Conservation (phyloP, 805 yeast species). For the Isabelozyma rhagii region DNA sequence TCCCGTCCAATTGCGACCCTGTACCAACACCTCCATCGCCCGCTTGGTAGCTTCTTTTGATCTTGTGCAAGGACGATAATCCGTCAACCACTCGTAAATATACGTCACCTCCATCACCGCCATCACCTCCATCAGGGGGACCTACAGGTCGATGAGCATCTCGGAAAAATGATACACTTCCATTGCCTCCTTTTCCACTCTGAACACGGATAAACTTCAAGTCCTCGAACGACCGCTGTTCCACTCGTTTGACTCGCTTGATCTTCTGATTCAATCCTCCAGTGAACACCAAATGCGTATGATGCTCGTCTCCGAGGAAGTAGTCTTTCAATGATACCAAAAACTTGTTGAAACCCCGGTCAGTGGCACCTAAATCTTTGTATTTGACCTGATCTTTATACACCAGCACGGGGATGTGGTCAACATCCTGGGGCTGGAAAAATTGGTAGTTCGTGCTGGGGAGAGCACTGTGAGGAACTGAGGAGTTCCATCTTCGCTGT, state of each 20-base stretch:
- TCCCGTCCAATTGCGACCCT: constrained; percentile 81
- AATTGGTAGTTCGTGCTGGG: neutral
- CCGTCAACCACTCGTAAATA: constrained; percentile 79
- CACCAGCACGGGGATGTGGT: neutral
- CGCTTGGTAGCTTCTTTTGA: constrained; percentile 68
- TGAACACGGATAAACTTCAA: constrained; percentile 60
- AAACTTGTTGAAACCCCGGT: constrained; percentile 9
- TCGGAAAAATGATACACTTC: constrained; percentile 78
- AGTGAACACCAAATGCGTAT: constrained; percentile 34
- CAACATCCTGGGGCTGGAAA: neutral
- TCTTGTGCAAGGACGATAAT: constrained; percentile 64
- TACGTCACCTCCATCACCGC: constrained; percentile 88
- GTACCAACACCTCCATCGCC: constrained; percentile 70
- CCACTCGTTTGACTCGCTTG: constrained; percentile 30
- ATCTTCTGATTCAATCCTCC: constrained; percentile 23
- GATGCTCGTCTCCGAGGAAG: constrained; percentile 39
- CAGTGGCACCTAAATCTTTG: constrained; percentile 16
- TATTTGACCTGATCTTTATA: constrained; percentile 6
- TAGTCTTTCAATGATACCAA: constrained; percentile 32
- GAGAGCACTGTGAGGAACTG: neutral
- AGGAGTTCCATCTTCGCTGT: neutral
- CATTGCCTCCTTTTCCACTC: constrained; percentile 89
- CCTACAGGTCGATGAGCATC: constrained; percentile 85
- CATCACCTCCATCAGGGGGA: constrained; percentile 99
- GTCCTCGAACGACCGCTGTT: constrained; percentile 49